These are phyloP conservation scores for Eutrema heterophyllum DNA, from an alignment of 345 rosid species.

Conservation along the genomic window DNA sequence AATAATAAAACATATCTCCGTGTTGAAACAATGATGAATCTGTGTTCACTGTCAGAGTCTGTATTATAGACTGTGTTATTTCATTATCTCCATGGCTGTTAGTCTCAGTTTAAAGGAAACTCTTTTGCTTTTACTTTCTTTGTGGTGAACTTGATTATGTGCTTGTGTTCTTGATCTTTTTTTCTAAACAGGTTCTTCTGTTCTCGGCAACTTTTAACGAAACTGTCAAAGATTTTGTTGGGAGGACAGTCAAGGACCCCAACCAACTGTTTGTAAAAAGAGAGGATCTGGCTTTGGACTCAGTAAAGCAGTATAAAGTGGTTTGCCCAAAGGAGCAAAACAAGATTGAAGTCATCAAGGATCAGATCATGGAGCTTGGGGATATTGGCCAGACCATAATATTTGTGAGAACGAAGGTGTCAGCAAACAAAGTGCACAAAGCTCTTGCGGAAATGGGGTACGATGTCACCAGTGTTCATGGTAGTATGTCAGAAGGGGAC, in stretches of 20 bases:
- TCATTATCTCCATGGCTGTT: neutral
- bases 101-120: neutral
- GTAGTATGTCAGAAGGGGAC: conserved; percentile 53
- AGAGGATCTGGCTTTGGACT: conserved; percentile 78
- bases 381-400: conserved; percentile 85
- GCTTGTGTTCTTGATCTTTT: neutral
- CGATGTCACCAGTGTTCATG: conserved; percentile 81
- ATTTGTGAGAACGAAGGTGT: conserved; percentile 60
- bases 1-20: neutral
- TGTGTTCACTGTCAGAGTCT: neutral
- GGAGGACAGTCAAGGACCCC: conserved; percentile 50
- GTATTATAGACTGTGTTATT: neutral
- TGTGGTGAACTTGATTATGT: neutral
- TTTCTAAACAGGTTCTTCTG: conserved; percentile 59
- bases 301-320: conserved; percentile 93
- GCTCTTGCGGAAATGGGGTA: conserved; percentile 70
- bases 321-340: conserved; percentile 66
- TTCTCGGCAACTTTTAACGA: conserved; percentile 95
- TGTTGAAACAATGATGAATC: neutral
- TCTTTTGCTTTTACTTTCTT: neutral
- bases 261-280: conserved; percentile 90
- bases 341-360: conserved; percentile 70
- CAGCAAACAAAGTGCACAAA: conserved; percentile 57
- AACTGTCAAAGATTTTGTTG: conserved; percentile 70
- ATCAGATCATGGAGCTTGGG: conserved; percentile 78